A percentile compares a stretch with the other conserved stretches of the same genome.
These are phyloP conservation scores for Aspergillus funiculosus DNA, from an alignment of 495 filamentous ascomycete species.

Conservation along the genomic window DNA sequence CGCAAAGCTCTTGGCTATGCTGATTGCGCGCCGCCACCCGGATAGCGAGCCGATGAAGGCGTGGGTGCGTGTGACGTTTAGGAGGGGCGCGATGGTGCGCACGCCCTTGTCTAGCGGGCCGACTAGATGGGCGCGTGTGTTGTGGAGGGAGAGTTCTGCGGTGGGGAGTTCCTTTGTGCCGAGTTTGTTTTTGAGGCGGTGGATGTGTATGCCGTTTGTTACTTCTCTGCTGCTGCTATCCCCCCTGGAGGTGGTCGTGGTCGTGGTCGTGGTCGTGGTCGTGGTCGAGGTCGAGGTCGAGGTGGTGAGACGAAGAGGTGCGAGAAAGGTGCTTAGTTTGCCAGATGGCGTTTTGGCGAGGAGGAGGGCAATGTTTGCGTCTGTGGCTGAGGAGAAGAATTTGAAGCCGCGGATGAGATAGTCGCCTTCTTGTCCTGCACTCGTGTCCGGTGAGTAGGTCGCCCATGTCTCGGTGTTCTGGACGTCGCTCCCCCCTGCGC, in stretches of 20 bases:
- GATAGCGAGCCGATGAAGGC: slow-evolving; percentile 53
- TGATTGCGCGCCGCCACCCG: slow-evolving; percentile 55
- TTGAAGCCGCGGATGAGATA: slow-evolving; percentile 62
- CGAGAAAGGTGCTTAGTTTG: slow-evolving; percentile 60
- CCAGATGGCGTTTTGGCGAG: slow-evolving; percentile 56
- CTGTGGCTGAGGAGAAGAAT: slow-evolving; percentile 72
- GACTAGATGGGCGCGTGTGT: slow-evolving; percentile 58
- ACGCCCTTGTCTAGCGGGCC: slow-evolving; percentile 60
- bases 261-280: neutral
- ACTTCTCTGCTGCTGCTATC: slow-evolving; percentile 12
- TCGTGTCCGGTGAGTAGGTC: slow-evolving; percentile 28
- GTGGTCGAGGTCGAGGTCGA: slow-evolving; percentile 4
- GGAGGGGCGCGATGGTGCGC: slow-evolving; percentile 56
- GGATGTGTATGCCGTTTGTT: slow-evolving; percentile 62
- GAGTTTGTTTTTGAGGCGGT: slow-evolving; percentile 64
- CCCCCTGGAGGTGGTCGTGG: neutral
- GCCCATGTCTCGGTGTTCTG: slow-evolving; percentile 64
- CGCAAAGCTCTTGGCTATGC: slow-evolving; percentile 54
- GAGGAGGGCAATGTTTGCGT: slow-evolving; percentile 63
- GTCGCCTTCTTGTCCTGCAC: slow-evolving; percentile 20
- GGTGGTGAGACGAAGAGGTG: slow-evolving; percentile 51
- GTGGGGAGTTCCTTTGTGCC: slow-evolving; percentile 65
- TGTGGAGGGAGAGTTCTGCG: slow-evolving; percentile 58
- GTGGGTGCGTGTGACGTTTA: slow-evolving; percentile 66
- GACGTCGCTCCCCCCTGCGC: slow-evolving; percentile 69